These are phyloP conservation scores for Scleromitrula shiraiana DNA, from an alignment of 2,329 filamentous ascomycete species.

Conservation along the genomic window DNA sequence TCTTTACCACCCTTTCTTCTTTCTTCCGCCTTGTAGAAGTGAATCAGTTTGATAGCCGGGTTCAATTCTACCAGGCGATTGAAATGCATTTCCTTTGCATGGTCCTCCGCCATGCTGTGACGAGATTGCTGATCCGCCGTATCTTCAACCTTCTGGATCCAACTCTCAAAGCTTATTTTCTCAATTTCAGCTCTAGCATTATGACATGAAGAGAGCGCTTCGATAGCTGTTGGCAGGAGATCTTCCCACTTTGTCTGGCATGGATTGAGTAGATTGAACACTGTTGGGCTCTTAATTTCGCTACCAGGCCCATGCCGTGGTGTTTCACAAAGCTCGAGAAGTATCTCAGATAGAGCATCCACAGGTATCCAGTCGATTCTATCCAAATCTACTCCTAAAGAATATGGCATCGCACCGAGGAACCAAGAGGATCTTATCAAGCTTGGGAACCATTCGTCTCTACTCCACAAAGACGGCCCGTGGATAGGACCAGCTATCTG, in stretches of 20 bases:
- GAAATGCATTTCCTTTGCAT: background rate
- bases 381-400: background rate
- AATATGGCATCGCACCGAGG: background rate
- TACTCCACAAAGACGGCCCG: background rate
- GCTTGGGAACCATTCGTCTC: background rate
- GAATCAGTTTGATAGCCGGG: background rate
- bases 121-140: background rate
- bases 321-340: background rate
- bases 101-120: background rate
- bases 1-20: background rate
- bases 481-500: constrained; percentile 35
- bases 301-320: background rate
- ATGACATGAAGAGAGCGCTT: background rate
- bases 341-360: background rate
- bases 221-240: background rate
- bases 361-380: constrained; percentile 1
- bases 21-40: background rate
- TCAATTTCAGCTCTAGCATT: background rate
- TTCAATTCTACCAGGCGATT: background rate
- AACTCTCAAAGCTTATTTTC: background rate
- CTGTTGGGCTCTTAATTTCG: background rate
- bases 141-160: background rate
- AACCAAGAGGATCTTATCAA: background rate
- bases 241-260: background rate
- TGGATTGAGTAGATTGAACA: background rate